Evolutionary conservation across 2,329 filamentous ascomycete species (phyloP), one percentile per base, ranked within the genome.

Genomic region (Balansia obtecta): DNA sequence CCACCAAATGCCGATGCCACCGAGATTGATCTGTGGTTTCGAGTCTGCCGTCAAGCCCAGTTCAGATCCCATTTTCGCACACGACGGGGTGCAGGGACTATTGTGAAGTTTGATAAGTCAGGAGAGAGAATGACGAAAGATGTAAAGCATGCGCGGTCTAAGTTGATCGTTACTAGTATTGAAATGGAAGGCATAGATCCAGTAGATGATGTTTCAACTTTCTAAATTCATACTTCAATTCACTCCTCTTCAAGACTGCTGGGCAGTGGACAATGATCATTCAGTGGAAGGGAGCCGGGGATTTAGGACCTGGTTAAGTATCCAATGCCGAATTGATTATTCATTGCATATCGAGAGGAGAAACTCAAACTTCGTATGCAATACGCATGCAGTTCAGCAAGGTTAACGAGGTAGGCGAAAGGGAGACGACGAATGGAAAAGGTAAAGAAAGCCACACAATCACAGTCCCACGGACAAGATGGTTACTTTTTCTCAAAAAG

Each of bases 1-100:
- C 61, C 61, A 69, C 57, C 61, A 69, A 43, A 68, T 60, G 33
- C 62, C 63, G 45, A 65, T 56, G n/a, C 50, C 48, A 48, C 65
- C 59, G 16, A 65, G 40, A n/a, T 45, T 49, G 3, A 55, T 27
- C 22, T 53, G 46, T 3, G 52, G 50, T 49, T 54, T 56, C 5
- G 56, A 53, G 41, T 54, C 54, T 16, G 56, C 49, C 22, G 54
- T 57, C 16, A 60, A 46, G 15, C 58, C 60, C 2, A 60, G 37
- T 41, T 61, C 60, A 39, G 58, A 60, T 4, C 57, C 60, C 60
- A 62, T 62, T 39, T 20, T 54, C 9, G 8, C 11, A 37, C 3
- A n/a, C 45, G 27, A 27, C 8, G 4, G 5, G 6, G 12, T 41
- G n/a, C 12, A 10, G 16, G 12, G 20, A 7, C 13, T 30, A 20